Percentiles rank a stretch among this genome's conserved stretches.
Conservation (phyloP, 805 yeast species). For the Saturnispora besseyi region DNA sequence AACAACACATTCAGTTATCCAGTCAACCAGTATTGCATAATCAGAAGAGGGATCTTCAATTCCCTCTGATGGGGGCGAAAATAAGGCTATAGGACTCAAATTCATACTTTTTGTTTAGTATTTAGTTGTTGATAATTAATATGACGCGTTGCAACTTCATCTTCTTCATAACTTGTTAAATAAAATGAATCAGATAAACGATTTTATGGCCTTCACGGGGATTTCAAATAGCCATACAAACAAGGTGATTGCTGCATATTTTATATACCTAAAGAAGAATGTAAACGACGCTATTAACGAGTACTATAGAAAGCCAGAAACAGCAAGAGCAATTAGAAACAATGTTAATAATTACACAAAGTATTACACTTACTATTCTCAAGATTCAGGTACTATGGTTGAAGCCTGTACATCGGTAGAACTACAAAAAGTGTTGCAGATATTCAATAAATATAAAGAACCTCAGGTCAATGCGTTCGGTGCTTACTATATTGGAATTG, state of each 20-base stretch:
- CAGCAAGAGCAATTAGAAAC: slow-evolving; percentile 1
- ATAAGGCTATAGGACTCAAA: neutral
- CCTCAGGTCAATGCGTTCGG: slow-evolving; percentile 19
- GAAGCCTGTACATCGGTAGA: neutral
- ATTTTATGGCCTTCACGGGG: neutral
- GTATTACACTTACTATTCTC: neutral
- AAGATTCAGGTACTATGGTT: slow-evolving; percentile 1
- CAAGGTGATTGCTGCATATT: slow-evolving; percentile 2
- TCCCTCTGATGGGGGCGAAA: neutral
- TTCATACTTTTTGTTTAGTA: neutral
- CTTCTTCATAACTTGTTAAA: neutral
- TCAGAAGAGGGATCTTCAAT: neutral
- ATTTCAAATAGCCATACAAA: neutral
- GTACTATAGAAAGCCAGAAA: slow-evolving; percentile 2
- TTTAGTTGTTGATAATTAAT: neutral
- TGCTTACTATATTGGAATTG: slow-evolving; percentile 47
- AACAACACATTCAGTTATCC: neutral
- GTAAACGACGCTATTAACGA: slow-evolving; percentile 11
- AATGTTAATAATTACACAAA: neutral
- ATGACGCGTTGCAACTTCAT: neutral
- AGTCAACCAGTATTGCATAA: slow-evolving; percentile 1
- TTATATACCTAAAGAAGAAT: neutral
- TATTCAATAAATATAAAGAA: slow-evolving; percentile 30
- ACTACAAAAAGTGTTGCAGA: slow-evolving; percentile 16
- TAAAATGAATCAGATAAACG: slow-evolving; percentile 1